phyloP scores from a whole-genome alignment of 352 stramenopile genomes.

The Phytopythium cucurbitacearum region DNA sequence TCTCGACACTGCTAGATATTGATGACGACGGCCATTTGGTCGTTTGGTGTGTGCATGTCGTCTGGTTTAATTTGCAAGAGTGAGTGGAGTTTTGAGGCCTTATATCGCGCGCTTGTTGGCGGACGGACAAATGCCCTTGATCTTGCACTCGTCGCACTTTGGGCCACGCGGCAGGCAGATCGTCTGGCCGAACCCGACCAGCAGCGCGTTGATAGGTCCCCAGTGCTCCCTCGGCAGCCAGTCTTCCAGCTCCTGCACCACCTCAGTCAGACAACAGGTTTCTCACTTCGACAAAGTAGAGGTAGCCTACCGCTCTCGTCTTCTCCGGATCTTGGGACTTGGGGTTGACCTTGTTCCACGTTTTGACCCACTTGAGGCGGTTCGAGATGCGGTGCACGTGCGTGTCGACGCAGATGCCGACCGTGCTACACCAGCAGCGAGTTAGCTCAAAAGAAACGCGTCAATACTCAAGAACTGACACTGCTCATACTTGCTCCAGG shows the following conservation, averaged over 20 bases:
- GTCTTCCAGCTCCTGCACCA: conserved; percentile 85
- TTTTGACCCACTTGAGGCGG: conserved; percentile 91
- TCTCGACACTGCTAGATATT: background rate
- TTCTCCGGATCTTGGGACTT: conserved; percentile 89
- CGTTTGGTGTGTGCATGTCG: background rate
- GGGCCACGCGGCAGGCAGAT: conserved; percentile 70
- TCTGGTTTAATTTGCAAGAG: no score
- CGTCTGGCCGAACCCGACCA: conserved; percentile 96
- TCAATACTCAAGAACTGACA: background rate
- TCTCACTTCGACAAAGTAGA: conserved; percentile 1
- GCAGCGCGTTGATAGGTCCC: conserved; percentile 89
- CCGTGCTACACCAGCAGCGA: conserved; percentile 26
- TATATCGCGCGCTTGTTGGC: conserved; percentile 33
- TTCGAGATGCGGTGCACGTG: conserved; percentile 98
- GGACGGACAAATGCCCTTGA: conserved; percentile 69
- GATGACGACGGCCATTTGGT: no score
- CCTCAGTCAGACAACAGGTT: conserved; percentile 1
- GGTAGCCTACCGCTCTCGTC: conserved; percentile 60
- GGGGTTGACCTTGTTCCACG: conserved; percentile 78
- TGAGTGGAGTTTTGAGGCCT: background rate
- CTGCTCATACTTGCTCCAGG: conserved; percentile 76
- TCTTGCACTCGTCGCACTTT: conserved; percentile 69
- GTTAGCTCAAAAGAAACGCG: background rate
- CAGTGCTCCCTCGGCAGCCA: conserved; percentile 92
- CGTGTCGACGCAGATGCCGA: conserved; percentile 96